These are phyloP conservation scores for Gossypium arboreum DNA, from an alignment of 345 rosid genomes.

Conservation along the genomic window DNA sequence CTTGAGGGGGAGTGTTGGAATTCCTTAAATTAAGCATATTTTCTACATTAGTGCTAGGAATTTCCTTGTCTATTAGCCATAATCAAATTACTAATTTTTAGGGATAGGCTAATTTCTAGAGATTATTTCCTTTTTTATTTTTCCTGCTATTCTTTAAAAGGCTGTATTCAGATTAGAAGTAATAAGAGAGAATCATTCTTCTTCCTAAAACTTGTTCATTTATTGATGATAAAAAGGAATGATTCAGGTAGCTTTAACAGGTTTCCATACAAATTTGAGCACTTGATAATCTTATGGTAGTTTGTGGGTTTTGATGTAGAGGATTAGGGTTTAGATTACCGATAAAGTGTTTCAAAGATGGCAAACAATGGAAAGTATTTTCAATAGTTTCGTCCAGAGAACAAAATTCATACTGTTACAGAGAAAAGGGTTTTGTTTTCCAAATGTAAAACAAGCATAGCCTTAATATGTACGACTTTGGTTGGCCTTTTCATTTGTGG, in stretches of 20 bases:
- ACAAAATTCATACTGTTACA: not conserved
- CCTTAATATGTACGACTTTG: not conserved
- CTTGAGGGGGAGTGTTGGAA: too few species aligned
- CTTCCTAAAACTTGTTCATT: too few species aligned
- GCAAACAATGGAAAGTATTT: not conserved
- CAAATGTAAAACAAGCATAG: not conserved
- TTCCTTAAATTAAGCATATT: too few species aligned
- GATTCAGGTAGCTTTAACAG: not conserved
- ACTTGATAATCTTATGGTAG: not conserved
- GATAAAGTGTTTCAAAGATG: not conserved
- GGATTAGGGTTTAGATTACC: not conserved
- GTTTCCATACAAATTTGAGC: not conserved
- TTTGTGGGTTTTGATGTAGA: not conserved
- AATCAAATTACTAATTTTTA: too few species aligned
- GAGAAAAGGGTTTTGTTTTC: not conserved
- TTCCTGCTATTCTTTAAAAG: too few species aligned
- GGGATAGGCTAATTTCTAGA: too few species aligned
- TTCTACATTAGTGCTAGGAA: too few species aligned
- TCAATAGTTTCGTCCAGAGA: not conserved
- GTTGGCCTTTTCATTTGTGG: not conserved
- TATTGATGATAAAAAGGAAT: not conserved
- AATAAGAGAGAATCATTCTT: too few species aligned
- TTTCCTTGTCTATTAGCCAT: too few species aligned
- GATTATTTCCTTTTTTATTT: too few species aligned
- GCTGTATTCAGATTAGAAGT: too few species aligned